These are phyloP conservation scores for Aegilops sharonensis DNA, from an alignment of 176 grass and related monocot species.

Conservation along the genomic window DNA sequence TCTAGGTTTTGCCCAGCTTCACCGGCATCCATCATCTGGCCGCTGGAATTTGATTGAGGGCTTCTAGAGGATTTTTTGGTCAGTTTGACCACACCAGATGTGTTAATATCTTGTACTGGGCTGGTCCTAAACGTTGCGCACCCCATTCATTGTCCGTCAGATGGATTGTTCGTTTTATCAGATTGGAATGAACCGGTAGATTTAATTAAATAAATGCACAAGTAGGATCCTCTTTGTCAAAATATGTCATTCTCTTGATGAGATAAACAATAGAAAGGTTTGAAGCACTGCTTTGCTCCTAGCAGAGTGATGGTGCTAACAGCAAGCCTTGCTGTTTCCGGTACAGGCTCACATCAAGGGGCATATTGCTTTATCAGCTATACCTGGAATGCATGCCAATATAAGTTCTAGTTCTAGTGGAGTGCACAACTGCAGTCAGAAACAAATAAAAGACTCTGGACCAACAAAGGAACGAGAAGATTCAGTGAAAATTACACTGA, in stretches of 20 bases:
- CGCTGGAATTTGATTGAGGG: no score
- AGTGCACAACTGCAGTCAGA: neutral
- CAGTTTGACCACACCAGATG: no score
- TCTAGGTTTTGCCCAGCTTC: no score
- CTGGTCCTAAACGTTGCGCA: no score
- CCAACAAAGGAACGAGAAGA: neutral
- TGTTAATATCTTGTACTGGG: no score
- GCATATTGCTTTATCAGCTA: slow-evolving; percentile 79
- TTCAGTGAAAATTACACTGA: neutral
- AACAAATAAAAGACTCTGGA: neutral
- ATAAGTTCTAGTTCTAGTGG: slow-evolving; percentile 13
- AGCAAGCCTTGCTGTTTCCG: slow-evolving; percentile 81
- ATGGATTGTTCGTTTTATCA: no score
- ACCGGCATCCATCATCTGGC: no score
- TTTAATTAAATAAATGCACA: neutral
- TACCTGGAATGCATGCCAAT: slow-evolving; percentile 63
- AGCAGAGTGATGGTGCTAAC: slow-evolving; percentile 79
- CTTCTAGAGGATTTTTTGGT: no score
- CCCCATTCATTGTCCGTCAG: no score
- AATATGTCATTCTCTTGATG: slow-evolving; percentile 70
- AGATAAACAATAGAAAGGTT: slow-evolving; percentile 74
- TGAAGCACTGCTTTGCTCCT: slow-evolving; percentile 78
- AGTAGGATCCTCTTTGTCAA: slow-evolving; percentile 53
- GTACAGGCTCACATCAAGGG: slow-evolving; percentile 75
- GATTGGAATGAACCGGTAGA: no score